Evolutionary conservation across 306 rosid species (phyloP).

Genomic region (Begonia masoniana): DNA sequence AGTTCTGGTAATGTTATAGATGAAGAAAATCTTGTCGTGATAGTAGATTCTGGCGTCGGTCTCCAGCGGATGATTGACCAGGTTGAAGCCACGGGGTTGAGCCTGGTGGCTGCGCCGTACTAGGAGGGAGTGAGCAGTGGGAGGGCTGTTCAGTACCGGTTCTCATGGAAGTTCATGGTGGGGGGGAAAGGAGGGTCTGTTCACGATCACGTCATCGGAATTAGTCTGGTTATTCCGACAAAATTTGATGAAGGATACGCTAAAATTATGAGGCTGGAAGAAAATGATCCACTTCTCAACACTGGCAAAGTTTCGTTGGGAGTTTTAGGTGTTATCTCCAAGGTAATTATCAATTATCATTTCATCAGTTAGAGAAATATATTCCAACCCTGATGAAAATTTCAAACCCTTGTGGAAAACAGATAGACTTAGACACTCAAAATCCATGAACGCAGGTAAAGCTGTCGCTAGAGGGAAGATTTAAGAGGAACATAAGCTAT

Average conservation of each 20-base stretch:
- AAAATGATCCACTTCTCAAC: conserved; percentile 23
- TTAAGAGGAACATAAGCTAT: conserved; percentile 56
- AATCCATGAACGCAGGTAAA: conserved; percentile 30
- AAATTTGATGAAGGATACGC: conserved; percentile 45
- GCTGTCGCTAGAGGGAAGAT: conserved; percentile 43
- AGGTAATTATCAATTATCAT: conserved; percentile 22
- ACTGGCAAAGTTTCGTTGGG: conserved; percentile 64
- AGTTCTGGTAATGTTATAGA: conserved; percentile 14
- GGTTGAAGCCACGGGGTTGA: conserved; percentile 24
- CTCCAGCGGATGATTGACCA: conserved; percentile 18
- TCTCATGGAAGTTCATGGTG: conserved; percentile 45
- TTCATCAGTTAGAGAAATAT: background rate
- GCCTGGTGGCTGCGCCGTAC: conserved; percentile 30
- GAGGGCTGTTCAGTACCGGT: conserved; percentile 29
- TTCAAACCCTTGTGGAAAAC: too few species aligned
- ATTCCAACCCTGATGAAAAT: background rate
- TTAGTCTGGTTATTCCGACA: conserved; percentile 42
- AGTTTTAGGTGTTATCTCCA: conserved; percentile 57
- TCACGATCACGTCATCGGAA: conserved; percentile 51
- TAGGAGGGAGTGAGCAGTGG: conserved; percentile 42
- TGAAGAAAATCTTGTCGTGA: conserved; percentile 7
- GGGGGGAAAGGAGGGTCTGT: conserved; percentile 70
- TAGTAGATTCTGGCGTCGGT: conserved; percentile 24
- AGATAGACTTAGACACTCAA: too few species aligned
- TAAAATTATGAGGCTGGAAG: conserved; percentile 28